Evolutionary conservation across 768 basidiomycete genomes (phyloP), one percentile per base, ranked within the genome.

Genomic region (Suillus tomentosus): DNA sequence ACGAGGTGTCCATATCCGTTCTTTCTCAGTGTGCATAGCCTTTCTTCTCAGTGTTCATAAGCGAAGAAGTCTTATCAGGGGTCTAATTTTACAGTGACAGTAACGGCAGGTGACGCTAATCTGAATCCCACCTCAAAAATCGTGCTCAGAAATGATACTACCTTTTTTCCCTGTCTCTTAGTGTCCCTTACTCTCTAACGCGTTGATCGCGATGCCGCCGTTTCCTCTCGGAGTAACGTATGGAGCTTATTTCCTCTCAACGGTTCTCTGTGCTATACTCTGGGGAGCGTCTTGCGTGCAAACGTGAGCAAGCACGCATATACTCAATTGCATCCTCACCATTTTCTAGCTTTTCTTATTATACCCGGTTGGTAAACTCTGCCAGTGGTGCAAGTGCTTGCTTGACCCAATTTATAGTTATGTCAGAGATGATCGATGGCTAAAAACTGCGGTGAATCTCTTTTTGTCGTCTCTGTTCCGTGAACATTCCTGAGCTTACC

Each of bases 341-440:
- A 8, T 40, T 42, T 19, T 42, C 39, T 42, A 58, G 57, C 13
- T 17, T 58, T 58, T 42, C 57, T 27, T 58, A 42, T 31, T 58
- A 19, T 13, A 42, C 57, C 7, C 40, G 57, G 57, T 58, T 31
- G 40, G 57, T 58, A 8, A 58, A 42, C 24, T 58, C 17, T 42
- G 24, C 56, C 15, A 42, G 40, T 8, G 27, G 10, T 19, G 24
- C 17, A 31, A 42, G 57, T 58, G 11, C 17, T n/a, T 27, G 17
- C 24, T 42, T 58, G 39, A 58, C 57, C 17, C 24, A 19, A 19
- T 31, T 58, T 31, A 11, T 6, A 58, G 57, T 42, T 58, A 58
- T 58, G 27, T 19, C 24, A 58, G 57, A 42, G 42, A 58, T n/a
- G 57, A 58, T 58, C 57, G 40, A 27, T 58, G 57, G 57, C 40